Evolutionary conservation across 768 basidiomycete genomes (phyloP).

Genomic region (Termitomyces sp.): DNA sequence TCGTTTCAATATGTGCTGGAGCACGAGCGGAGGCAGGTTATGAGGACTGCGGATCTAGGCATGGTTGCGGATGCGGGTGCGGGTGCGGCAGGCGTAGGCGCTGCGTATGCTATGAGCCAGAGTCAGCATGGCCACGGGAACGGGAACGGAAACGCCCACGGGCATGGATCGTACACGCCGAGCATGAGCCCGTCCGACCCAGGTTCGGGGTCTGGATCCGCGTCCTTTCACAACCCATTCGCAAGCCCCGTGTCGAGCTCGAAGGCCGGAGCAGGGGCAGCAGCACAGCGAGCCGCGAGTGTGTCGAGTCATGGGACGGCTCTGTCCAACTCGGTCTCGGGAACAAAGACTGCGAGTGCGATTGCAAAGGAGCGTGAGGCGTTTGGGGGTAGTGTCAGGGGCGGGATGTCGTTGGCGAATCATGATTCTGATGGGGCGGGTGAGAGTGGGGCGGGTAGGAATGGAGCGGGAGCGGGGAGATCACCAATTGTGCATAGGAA

Average conservation of each 20-base stretch:
- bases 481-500: slow-evolving; percentile 25
- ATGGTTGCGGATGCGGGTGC: not conserved
- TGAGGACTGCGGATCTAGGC: too few species aligned
- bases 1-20: too few species aligned
- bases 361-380: slow-evolving; percentile 2
- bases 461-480: not conserved
- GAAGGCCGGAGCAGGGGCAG: not conserved
- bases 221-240: slow-evolving; percentile 1
- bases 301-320: not conserved
- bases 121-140: not conserved
- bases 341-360: not conserved
- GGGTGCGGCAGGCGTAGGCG: not conserved
- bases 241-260: slow-evolving; percentile 1
- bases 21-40: too few species aligned
- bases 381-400: not conserved
- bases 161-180: not conserved
- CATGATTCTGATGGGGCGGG: slow-evolving; percentile 6
- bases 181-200: not conserved
- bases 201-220: not conserved
- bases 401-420: slow-evolving; percentile 12
- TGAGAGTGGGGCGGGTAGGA: not conserved
- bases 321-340: not conserved
- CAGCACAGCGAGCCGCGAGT: not conserved
- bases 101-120: not conserved
- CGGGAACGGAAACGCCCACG: not conserved